phyloP scores from a whole-genome alignment of 106 monocot genomes.

The Phalaenopsis aphrodite region DNA sequence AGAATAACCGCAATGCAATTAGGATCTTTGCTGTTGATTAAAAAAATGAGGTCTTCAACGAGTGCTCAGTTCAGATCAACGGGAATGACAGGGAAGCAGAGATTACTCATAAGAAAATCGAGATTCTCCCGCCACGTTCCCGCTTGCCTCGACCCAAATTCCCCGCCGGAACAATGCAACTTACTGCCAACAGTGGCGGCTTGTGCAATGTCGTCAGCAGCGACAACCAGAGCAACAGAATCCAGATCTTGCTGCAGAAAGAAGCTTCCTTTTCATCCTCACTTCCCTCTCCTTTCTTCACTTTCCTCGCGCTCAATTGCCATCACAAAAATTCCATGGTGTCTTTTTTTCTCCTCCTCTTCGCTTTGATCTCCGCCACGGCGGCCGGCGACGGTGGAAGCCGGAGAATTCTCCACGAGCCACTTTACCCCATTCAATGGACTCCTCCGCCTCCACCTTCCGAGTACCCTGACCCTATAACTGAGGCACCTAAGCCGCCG shows the following conservation, averaged over 20 bases:
- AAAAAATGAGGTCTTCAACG: no score
- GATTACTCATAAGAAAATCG: not conserved
- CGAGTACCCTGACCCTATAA: not conserved
- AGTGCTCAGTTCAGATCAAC: slow-evolving; percentile 1
- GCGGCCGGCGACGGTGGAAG: not conserved
- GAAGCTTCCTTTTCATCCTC: slow-evolving; percentile 11
- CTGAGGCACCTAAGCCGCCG: slow-evolving; percentile 5
- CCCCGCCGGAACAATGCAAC: not conserved
- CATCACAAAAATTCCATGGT: slow-evolving; percentile 7
- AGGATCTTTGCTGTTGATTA: no score
- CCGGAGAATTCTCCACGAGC: slow-evolving; percentile 28
- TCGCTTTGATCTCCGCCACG: not conserved
- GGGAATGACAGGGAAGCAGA: slow-evolving; percentile 6
- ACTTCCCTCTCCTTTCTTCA: not conserved
- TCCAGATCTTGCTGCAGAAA: slow-evolving; percentile 16
- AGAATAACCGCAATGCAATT: no score
- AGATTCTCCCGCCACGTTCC: slow-evolving; percentile 5
- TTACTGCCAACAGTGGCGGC: slow-evolving; percentile 7
- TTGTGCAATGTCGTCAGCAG: slow-evolving; percentile 9
- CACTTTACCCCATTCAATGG: slow-evolving; percentile 29
- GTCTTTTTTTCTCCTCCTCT: not conserved
- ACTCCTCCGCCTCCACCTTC: slow-evolving; percentile 22
- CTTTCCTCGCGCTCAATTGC: not conserved
- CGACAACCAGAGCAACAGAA: not conserved
- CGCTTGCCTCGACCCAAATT: not conserved